Percentiles rank a stretch among this genome's conserved stretches.
Conservation (phyloP, 345 rosid species). For the Gynandropsis gynandra region DNA sequence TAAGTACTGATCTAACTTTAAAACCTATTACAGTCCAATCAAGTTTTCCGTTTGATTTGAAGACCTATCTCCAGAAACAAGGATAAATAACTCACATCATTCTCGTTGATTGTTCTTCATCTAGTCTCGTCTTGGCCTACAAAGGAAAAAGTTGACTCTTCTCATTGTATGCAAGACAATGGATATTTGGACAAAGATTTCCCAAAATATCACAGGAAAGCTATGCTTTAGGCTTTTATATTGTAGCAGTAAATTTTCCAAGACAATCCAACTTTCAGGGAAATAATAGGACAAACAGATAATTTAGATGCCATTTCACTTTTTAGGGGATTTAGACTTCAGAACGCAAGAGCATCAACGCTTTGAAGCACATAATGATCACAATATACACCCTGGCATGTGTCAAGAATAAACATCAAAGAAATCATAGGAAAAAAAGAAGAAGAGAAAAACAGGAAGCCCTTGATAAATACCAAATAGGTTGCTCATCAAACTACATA, state of each 20-base stretch:
- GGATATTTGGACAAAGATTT: slow-evolving; percentile 16
- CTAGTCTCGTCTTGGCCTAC: slow-evolving; percentile 87
- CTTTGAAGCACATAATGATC: background rate
- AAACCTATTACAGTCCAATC: slow-evolving; percentile 7
- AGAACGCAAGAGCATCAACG: background rate
- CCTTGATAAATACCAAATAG: background rate
- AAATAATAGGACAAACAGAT: background rate
- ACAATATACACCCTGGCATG: background rate
- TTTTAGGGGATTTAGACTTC: background rate
- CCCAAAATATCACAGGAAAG: slow-evolving; percentile 4
- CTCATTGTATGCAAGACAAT: slow-evolving; percentile 31
- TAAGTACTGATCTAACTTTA: background rate
- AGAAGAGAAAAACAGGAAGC: background rate
- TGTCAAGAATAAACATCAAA: background rate
- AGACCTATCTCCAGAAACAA: slow-evolving; percentile 25
- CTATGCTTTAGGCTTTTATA: slow-evolving; percentile 1
- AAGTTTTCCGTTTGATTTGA: background rate
- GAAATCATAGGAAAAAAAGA: background rate
- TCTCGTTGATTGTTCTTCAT: slow-evolving; percentile 57
- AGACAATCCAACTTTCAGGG: slow-evolving; percentile 1
- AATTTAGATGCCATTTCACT: background rate
- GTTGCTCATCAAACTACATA: background rate
- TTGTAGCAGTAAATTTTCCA: background rate
- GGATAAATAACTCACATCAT: slow-evolving; percentile 37
- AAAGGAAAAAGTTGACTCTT: slow-evolving; percentile 41